phyloP scores from a whole-genome alignment of 2,329 filamentous ascomycete species.

The Stemphylium beticola region DNA sequence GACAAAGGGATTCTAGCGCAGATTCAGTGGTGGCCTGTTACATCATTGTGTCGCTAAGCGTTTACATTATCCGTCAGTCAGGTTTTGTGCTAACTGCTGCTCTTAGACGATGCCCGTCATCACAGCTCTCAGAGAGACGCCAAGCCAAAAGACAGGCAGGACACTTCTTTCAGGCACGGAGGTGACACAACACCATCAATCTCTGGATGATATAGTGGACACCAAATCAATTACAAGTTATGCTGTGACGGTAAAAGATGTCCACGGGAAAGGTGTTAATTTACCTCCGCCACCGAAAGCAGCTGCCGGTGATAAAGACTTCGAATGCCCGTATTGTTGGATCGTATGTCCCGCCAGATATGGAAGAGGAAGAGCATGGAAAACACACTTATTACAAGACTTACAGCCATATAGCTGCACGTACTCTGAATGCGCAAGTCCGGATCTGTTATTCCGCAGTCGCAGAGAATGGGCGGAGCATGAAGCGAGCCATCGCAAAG shows the following conservation, averaged over 20 bases:
- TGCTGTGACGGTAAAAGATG: slow-evolving; percentile 45
- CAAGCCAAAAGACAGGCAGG: slow-evolving; percentile 42
- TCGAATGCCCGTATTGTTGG: slow-evolving; percentile 49
- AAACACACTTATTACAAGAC: slow-evolving; percentile 46
- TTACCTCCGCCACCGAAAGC: slow-evolving; percentile 42
- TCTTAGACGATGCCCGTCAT: slow-evolving; percentile 8
- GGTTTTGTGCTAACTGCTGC: not conserved
- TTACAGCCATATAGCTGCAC: slow-evolving; percentile 49
- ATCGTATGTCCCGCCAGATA: slow-evolving; percentile 49
- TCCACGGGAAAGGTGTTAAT: slow-evolving; percentile 41
- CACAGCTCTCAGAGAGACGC: slow-evolving; percentile 18
- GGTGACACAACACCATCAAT: slow-evolving; percentile 45
- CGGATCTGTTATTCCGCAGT: slow-evolving; percentile 43
- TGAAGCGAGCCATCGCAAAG: slow-evolving; percentile 46
- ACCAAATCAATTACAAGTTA: slow-evolving; percentile 46
- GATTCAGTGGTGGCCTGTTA: no score
- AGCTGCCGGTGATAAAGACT: slow-evolving; percentile 43
- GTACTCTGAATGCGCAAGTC: slow-evolving; percentile 37
- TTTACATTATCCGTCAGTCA: not conserved
- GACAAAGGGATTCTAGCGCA: no score
- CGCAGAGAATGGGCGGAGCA: slow-evolving; percentile 48
- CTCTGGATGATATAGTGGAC: slow-evolving; percentile 47
- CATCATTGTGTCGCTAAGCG: no score
- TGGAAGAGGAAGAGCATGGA: slow-evolving; percentile 41
- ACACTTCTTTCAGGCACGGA: slow-evolving; percentile 48